A percentile compares a stretch with the other conserved stretches of the same genome.
phyloP scores from a whole-genome alignment of 345 rosid genomes.

The Pseudoturritis turrita region DNA sequence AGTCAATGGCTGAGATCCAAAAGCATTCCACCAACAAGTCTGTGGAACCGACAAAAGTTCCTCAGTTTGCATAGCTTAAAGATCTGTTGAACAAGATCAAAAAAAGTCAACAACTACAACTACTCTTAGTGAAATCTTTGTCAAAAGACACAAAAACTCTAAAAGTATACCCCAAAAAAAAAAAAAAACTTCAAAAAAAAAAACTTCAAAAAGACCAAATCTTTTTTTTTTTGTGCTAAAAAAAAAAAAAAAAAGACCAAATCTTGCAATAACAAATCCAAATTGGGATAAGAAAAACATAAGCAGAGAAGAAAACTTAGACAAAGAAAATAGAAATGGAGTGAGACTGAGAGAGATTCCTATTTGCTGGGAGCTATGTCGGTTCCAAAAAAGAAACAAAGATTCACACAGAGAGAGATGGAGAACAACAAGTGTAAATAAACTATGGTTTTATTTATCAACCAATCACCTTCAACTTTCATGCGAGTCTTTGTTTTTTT shows the following conservation, averaged over 20 bases:
- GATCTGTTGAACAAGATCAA: slow-evolving; percentile 19
- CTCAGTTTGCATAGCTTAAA: slow-evolving; percentile 68
- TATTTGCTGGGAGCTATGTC: slow-evolving; percentile 60
- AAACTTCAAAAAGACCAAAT: no score
- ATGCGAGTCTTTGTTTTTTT: slow-evolving; percentile 30
- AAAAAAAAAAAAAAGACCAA: background rate
- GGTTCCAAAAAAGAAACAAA: slow-evolving; percentile 48
- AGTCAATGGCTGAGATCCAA: slow-evolving; percentile 48
- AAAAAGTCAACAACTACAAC: background rate
- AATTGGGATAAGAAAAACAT: background rate
- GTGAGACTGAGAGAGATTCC: slow-evolving; percentile 25
- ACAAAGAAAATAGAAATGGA: slow-evolving; percentile 1
- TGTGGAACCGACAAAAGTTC: slow-evolving; percentile 50
- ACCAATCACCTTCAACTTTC: slow-evolving; percentile 60
- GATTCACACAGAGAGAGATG: slow-evolving; percentile 9
- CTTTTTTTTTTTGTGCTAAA: no score
- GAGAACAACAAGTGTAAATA: slow-evolving; percentile 37
- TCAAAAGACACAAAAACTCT: background rate
- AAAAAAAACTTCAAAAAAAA: no score
- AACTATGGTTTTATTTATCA: slow-evolving; percentile 5
- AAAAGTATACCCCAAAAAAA: no score
- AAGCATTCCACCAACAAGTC: slow-evolving; percentile 56
- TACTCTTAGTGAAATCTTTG: slow-evolving; percentile 1
- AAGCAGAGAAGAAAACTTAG: background rate
- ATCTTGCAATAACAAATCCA: slow-evolving; percentile 1